phyloP scores from a whole-genome alignment of 2,329 filamentous ascomycete species.

The Trichoderma pleuroti region DNA sequence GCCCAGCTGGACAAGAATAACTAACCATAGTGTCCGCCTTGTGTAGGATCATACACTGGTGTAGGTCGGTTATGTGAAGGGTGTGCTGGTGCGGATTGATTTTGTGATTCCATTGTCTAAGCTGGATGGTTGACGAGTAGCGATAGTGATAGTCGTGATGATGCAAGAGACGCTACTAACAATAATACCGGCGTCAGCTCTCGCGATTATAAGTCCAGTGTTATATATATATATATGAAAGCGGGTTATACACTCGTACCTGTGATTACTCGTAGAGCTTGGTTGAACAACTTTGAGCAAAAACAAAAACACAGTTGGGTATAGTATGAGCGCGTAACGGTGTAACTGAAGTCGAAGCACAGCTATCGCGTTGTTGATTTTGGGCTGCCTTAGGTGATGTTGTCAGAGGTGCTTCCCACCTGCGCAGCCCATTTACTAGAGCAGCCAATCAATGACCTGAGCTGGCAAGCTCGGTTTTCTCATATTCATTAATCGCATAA shows the following conservation, averaged over 20 bases:
- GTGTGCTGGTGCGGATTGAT: constrained; percentile 50
- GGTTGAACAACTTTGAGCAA: background rate
- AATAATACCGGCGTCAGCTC: background rate
- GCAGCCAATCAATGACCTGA: background rate
- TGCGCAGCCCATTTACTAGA: background rate
- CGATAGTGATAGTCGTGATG: background rate
- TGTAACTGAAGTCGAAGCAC: background rate
- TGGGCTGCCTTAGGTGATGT: constrained; percentile 9
- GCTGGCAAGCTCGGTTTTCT: background rate
- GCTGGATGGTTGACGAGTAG: background rate
- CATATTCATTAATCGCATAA: background rate
- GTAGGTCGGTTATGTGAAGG: constrained; percentile 56
- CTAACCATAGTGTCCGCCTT: constrained; percentile 76
- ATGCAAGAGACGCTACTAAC: background rate
- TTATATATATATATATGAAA: background rate
- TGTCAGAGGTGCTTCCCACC: constrained; percentile 9
- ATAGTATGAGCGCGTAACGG: background rate
- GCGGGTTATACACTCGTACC: background rate
- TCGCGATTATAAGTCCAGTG: background rate
- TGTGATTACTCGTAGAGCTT: background rate
- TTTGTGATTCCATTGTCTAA: constrained; percentile 39
- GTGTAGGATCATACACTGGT: constrained; percentile 67
- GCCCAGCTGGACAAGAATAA: background rate
- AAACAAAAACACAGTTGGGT: background rate
- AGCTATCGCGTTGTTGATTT: constrained; percentile 13